Conservation (phyloP, 768 basidiomycete genomes). For the Glaciozyma antarctica region DNA sequence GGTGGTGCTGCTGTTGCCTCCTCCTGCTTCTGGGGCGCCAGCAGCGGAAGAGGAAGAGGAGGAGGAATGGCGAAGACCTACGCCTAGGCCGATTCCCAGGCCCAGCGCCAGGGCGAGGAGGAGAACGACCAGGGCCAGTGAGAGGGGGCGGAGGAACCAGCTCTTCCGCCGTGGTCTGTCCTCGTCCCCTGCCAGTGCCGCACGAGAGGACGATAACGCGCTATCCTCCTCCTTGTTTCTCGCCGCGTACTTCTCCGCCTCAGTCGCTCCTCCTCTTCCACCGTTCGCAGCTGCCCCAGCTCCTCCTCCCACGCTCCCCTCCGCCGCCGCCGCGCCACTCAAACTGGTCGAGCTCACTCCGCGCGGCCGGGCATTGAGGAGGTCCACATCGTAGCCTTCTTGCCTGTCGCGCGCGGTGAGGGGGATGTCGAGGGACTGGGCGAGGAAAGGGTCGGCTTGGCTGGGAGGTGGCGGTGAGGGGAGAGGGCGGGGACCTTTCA, state of each 20-base stretch:
- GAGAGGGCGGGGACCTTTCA: too few species aligned
- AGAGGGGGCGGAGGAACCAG: slow-evolving; percentile 23
- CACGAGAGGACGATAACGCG: background rate
- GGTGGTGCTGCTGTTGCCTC: background rate
- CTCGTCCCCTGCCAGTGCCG: slow-evolving; percentile 10
- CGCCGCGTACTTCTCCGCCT: background rate
- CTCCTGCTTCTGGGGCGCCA: background rate
- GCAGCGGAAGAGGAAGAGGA: too few species aligned
- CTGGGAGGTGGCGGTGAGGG: too few species aligned
- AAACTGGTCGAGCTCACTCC: background rate
- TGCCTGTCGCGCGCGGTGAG: slow-evolving; percentile 26
- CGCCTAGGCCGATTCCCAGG: slow-evolving; percentile 19
- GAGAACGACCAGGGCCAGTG: slow-evolving; percentile 17
- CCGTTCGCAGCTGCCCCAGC: too few species aligned
- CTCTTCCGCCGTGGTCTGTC: slow-evolving; percentile 7
- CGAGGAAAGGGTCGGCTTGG: slow-evolving; percentile 25
- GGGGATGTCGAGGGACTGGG: slow-evolving; percentile 10
- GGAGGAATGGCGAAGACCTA: too few species aligned
- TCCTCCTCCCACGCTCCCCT: background rate
- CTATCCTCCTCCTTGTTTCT: background rate
- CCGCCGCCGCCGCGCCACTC: background rate
- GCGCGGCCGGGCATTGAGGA: slow-evolving; percentile 19
- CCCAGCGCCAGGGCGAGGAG: slow-evolving; percentile 26
- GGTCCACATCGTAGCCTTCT: slow-evolving; percentile 31
- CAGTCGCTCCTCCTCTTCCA: background rate